Evolutionary conservation across 768 basidiomycete species (phyloP).

Genomic region (Ramaria rubella): DNA sequence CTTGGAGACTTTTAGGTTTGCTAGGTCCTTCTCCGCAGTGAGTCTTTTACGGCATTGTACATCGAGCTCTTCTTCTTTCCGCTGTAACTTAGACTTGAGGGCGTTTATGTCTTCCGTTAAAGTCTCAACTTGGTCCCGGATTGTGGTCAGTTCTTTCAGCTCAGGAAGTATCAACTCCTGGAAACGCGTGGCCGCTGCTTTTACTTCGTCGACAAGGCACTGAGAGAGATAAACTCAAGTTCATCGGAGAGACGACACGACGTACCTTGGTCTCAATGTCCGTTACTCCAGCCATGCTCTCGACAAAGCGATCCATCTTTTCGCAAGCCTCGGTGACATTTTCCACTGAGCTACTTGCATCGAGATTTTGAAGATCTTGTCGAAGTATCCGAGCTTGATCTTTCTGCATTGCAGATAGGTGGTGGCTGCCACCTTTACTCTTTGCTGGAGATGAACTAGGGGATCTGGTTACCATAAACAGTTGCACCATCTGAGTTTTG

Average conservation of each 20-base stretch:
- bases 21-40: not conserved
- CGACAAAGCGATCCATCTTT: not conserved
- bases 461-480: not conserved
- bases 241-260: not conserved
- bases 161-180: conserved; percentile 1
- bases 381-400: not conserved
- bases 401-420: not conserved
- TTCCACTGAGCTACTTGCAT: not conserved
- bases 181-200: not conserved
- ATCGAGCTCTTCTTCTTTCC: not conserved
- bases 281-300: not conserved
- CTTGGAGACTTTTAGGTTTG: conserved; percentile 2
- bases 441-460: not conserved
- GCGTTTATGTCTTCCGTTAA: not conserved
- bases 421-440: not conserved
- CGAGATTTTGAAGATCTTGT: not conserved
- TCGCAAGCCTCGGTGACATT: not conserved
- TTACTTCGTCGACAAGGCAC: conserved; percentile 1
- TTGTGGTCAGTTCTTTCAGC: not conserved
- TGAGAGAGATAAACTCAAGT: not conserved
- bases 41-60: not conserved
- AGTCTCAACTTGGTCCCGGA: not conserved
- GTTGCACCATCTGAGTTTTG: not conserved
- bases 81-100: not conserved
- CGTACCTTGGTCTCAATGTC: conserved; percentile 4